These are phyloP conservation scores for Erythrobasidium hasegawianum DNA, from an alignment of 1,284 basidiomycete species.

Conservation along the genomic window DNA sequence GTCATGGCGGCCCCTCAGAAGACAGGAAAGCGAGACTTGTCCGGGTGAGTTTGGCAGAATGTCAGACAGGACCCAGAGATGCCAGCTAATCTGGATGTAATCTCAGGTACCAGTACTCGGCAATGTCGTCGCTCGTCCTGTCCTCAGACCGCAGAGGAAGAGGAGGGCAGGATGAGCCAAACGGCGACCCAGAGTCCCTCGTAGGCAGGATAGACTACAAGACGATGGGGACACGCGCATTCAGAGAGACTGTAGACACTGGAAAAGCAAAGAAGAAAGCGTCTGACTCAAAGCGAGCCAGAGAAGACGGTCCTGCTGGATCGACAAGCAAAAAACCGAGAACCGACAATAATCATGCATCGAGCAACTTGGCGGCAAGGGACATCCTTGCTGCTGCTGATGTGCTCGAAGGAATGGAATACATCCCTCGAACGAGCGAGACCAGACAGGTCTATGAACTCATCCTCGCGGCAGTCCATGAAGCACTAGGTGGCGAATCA, in stretches of 20 bases:
- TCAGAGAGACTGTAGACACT: slow-evolving; percentile 77
- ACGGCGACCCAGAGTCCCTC: slow-evolving; percentile 89
- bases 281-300: slow-evolving; percentile 42
- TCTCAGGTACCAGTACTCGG: slow-evolving; percentile 40
- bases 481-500: slow-evolving; percentile 77
- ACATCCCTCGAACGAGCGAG: slow-evolving; percentile 87
- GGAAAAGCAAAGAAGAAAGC: slow-evolving; percentile 75
- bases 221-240: slow-evolving; percentile 90
- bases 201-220: slow-evolving; percentile 83
- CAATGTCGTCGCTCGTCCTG: slow-evolving; percentile 46
- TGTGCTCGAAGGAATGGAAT: slow-evolving; percentile 86
- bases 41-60: too few species aligned
- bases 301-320: slow-evolving; percentile 37
- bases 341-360: slow-evolving; percentile 14
- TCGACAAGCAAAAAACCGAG: slow-evolving; percentile 15
- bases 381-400: slow-evolving; percentile 91
- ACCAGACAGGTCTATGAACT: slow-evolving; percentile 93
- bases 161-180: slow-evolving; percentile 79
- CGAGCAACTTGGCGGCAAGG: slow-evolving; percentile 60
- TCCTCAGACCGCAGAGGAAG: slow-evolving; percentile 51
- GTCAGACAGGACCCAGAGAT: too few species aligned
- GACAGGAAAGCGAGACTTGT: slow-evolving; percentile 24
- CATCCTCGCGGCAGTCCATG: slow-evolving; percentile 78
- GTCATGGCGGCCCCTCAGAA: slow-evolving; percentile 30
- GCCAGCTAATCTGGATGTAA: too few species aligned